phyloP scores from a whole-genome alignment of 352 stramenopile genomes.

The Phytophthora crassamura region DNA sequence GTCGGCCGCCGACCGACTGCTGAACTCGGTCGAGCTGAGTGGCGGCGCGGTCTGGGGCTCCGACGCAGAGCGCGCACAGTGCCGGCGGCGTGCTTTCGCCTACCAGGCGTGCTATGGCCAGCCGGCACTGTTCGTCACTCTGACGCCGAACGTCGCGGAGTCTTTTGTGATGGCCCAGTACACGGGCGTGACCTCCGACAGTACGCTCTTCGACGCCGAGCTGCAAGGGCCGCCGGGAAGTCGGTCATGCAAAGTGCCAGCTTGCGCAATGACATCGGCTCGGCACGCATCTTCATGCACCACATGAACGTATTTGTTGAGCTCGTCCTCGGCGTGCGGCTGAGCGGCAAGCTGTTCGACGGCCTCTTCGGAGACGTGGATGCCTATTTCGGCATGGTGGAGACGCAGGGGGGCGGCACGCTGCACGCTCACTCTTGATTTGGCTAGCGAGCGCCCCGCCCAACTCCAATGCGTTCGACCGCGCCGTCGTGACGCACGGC shows the following conservation, averaged over 20 bases:
- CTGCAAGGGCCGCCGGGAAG: too few species aligned
- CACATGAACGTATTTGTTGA: too few species aligned
- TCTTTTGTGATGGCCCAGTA: too few species aligned
- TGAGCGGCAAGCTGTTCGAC: neutral
- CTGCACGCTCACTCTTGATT: conserved; percentile 4
- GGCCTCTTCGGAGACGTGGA: conserved; percentile 1
- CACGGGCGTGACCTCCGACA: too few species aligned
- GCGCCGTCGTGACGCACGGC: too few species aligned
- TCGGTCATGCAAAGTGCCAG: neutral
- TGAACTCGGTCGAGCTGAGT: neutral
- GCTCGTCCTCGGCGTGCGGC: too few species aligned
- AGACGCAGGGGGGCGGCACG: conserved; percentile 11
- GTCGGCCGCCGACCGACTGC: too few species aligned
- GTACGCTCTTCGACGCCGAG: too few species aligned
- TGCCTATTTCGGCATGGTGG: conserved; percentile 15
- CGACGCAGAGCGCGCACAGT: conserved; percentile 22
- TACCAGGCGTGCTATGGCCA: neutral
- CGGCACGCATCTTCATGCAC: too few species aligned
- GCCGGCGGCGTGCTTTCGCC: conserved; percentile 20
- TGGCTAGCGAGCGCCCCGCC: neutral
- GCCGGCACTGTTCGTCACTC: neutral
- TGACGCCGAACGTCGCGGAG: neutral
- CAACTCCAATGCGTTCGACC: too few species aligned
- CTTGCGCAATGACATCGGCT: too few species aligned
- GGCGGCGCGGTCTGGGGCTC: conserved; percentile 15